Conservation (phyloP, 352 stramenopile species). For the Globisporangium cylindrosporum region DNA sequence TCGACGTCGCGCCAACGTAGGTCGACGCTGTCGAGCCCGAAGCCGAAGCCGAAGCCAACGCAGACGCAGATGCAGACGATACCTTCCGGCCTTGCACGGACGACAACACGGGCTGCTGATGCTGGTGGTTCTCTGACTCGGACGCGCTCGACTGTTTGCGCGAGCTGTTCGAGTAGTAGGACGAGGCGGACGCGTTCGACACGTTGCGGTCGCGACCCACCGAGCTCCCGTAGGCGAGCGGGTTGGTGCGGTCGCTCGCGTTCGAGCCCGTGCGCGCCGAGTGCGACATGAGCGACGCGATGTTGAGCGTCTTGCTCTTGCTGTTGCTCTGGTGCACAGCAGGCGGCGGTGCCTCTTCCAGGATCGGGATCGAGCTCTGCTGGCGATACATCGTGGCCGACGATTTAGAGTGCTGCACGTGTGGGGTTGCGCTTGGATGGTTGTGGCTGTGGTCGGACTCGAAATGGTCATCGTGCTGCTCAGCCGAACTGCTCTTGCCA, state of each 20-base stretch:
- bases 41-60: neutral
- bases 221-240: constrained; percentile 7
- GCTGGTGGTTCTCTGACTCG: neutral
- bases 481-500: neutral
- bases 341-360: constrained; percentile 6
- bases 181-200: constrained; percentile 7
- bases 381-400: constrained; percentile 7
- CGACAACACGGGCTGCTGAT: neutral
- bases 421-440: neutral
- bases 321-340: neutral
- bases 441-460: neutral
- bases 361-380: constrained; percentile 17
- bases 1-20: constrained; percentile 1
- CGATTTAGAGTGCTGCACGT: constrained; percentile 3
- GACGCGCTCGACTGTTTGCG: constrained; percentile 11
- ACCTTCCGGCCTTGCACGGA: constrained; percentile 8
- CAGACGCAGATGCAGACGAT: neutral
- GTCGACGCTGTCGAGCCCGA: neutral
- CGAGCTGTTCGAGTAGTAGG: constrained; percentile 1
- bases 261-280: constrained; percentile 20
- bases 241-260: constrained; percentile 19
- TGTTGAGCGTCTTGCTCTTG: constrained; percentile 25
- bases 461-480: neutral
- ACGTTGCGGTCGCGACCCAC: neutral
- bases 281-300: constrained; percentile 22